Evolutionary conservation across 1,284 basidiomycete species (phyloP).

Genomic region (Exobasidium rhododendri): DNA sequence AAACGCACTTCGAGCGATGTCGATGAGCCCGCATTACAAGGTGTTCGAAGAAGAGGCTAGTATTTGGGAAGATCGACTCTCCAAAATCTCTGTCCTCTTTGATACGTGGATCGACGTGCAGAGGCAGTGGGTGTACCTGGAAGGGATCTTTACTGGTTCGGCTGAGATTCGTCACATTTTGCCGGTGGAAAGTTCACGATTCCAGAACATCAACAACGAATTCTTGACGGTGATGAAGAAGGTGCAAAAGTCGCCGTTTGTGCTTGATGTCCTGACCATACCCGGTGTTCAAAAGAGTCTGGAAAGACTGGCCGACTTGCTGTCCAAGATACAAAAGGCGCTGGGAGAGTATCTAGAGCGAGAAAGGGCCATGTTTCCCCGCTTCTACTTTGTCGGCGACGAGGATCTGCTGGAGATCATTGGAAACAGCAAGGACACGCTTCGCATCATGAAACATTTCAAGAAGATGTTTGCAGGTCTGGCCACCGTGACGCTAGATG

Average conservation of each 20-base stretch:
- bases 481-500: slow-evolving; percentile 77
- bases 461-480: slow-evolving; percentile 99
- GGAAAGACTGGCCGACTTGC: slow-evolving; percentile 89
- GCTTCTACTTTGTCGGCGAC: slow-evolving; percentile 99
- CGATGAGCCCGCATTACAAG: slow-evolving; percentile 52
- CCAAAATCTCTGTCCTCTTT: slow-evolving; percentile 69
- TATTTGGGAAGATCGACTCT: slow-evolving; percentile 56
- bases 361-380: slow-evolving; percentile 85
- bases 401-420: slow-evolving; percentile 98
- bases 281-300: slow-evolving; percentile 92
- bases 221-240: slow-evolving; percentile 99
- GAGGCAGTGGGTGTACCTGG: slow-evolving; percentile 98
- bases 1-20: slow-evolving; percentile 91
- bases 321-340: slow-evolving; percentile 99
- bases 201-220: slow-evolving; percentile 98
- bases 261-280: slow-evolving; percentile 95
- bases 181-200: slow-evolving; percentile 92
- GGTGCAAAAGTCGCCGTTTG: slow-evolving; percentile 97
- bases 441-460: slow-evolving; percentile 95
- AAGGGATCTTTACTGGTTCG: slow-evolving; percentile 99
- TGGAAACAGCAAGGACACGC: slow-evolving; percentile 97
- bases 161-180: slow-evolving; percentile 76
- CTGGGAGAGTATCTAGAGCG: slow-evolving; percentile 97
- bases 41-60: slow-evolving; percentile 57
- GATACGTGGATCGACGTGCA: slow-evolving; percentile 99